phyloP scores from a whole-genome alignment of 148 eudicot genomes.

The Rhododendron kiyosumense region DNA sequence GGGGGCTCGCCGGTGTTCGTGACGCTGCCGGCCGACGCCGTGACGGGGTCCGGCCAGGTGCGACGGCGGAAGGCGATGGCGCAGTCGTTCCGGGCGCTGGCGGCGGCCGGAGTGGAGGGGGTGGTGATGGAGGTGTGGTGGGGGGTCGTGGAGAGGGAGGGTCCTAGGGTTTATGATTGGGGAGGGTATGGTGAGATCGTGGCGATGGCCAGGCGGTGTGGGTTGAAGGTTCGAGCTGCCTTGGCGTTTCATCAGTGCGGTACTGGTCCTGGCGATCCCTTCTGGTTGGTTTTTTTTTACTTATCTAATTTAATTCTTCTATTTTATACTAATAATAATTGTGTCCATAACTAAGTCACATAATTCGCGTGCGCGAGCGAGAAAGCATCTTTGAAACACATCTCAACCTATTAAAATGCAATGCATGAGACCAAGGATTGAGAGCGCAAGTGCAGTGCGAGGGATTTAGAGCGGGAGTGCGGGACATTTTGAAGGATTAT shows the following conservation, averaged over 20 bases:
- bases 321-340: no score
- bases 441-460: no score
- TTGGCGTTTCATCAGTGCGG: constrained; percentile 77
- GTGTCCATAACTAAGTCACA: no score
- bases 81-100: constrained; percentile 30
- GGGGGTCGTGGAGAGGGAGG: constrained; percentile 64
- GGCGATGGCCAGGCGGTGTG: constrained; percentile 34
- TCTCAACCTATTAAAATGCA: no score
- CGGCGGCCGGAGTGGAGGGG: constrained; percentile 57
- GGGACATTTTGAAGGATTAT: not conserved
- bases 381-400: no score
- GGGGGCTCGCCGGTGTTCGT: constrained; percentile 31
- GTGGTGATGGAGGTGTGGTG: constrained; percentile 83
- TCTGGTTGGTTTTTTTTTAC: constrained; percentile 24
- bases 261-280: constrained; percentile 35
- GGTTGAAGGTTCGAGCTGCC: constrained; percentile 58
- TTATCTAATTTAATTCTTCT: not conserved
- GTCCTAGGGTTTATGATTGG: constrained; percentile 58
- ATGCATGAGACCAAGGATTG: no score
- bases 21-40: constrained; percentile 23
- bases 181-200: constrained; percentile 44
- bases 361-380: no score
- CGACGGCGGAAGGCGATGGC: constrained; percentile 31
- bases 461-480: no score
- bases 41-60: constrained; percentile 15